phyloP scores from a whole-genome alignment of 2,329 filamentous ascomycete species.

The Nectriaceae sp. region DNA sequence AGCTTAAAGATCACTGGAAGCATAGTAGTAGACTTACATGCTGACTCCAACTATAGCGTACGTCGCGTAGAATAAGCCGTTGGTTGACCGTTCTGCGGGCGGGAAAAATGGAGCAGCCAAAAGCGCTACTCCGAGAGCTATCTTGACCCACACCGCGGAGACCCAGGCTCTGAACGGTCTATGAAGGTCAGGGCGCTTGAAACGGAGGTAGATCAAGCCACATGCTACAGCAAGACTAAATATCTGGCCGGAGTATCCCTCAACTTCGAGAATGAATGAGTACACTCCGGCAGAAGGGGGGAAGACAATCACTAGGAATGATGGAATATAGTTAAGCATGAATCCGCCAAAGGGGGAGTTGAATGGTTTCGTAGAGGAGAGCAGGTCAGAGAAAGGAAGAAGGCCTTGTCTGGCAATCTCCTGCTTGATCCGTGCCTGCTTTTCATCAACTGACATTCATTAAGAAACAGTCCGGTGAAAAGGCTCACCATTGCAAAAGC shows the following conservation, averaged over 20 bases:
- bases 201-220: conserved; percentile 63
- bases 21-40: conserved; percentile 46
- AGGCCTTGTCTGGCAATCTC: conserved; percentile 73
- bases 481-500: conserved; percentile 66
- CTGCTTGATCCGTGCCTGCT: conserved; percentile 67
- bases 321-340: conserved; percentile 69
- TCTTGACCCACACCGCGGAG: conserved; percentile 57
- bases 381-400: conserved; percentile 60
- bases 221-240: conserved; percentile 57
- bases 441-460: conserved; percentile 12
- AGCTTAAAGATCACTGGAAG: background rate
- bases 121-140: conserved; percentile 54
- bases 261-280: conserved; percentile 72
- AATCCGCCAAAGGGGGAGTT: conserved; percentile 68
- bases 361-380: conserved; percentile 68
- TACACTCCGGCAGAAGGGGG: conserved; percentile 68
- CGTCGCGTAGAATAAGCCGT: conserved; percentile 54
- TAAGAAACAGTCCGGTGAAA: background rate
- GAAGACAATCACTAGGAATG: conserved; percentile 64
- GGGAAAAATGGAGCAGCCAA: conserved; percentile 65
- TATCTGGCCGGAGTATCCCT: conserved; percentile 67
- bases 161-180: conserved; percentile 68
- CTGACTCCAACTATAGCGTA: conserved; percentile 55
- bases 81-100: conserved; percentile 47
- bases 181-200: conserved; percentile 58